A percentile compares a stretch with the other conserved stretches of the same genome.
phyloP scores from a whole-genome alignment of 768 basidiomycete genomes.

The Hericium erinaceus region DNA sequence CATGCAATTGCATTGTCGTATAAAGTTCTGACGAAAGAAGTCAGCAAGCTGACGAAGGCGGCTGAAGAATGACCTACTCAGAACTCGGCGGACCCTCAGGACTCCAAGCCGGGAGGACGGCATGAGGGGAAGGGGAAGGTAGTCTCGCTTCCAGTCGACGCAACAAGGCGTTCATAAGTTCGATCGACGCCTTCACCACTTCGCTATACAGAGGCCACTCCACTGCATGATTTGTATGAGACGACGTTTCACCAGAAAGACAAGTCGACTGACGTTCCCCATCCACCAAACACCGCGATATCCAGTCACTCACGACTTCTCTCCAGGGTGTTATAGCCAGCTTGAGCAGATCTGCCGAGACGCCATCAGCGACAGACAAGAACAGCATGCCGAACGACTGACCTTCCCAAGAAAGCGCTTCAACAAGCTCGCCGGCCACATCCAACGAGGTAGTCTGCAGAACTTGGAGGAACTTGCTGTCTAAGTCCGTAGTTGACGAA shows the following conservation, averaged over 20 bases:
- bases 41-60: neutral
- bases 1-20: constrained; percentile 9
- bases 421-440: constrained; percentile 46
- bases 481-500: constrained; percentile 44
- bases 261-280: constrained; percentile 36
- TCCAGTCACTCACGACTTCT: constrained; percentile 9
- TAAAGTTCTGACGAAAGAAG: neutral
- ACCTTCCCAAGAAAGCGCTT: constrained; percentile 39
- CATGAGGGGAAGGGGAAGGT: constrained; percentile 13
- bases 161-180: constrained; percentile 31
- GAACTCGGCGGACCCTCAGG: constrained; percentile 6
- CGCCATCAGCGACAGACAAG: neutral
- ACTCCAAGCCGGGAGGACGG: constrained; percentile 8
- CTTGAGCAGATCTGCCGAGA: constrained; percentile 3
- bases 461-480: constrained; percentile 39
- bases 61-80: constrained; percentile 1
- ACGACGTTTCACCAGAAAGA: neutral
- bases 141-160: constrained; percentile 23
- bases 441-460: constrained; percentile 41
- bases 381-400: neutral
- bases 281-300: constrained; percentile 18
- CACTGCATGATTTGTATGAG: constrained; percentile 26
- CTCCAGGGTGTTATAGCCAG: constrained; percentile 6
- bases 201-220: constrained; percentile 46
- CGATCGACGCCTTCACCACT: constrained; percentile 32